A percentile compares a stretch with the other conserved stretches of the same genome.
Evolutionary conservation across 2,329 filamentous ascomycete genomes (phyloP).

Genomic region (Cercospora janseana): DNA sequence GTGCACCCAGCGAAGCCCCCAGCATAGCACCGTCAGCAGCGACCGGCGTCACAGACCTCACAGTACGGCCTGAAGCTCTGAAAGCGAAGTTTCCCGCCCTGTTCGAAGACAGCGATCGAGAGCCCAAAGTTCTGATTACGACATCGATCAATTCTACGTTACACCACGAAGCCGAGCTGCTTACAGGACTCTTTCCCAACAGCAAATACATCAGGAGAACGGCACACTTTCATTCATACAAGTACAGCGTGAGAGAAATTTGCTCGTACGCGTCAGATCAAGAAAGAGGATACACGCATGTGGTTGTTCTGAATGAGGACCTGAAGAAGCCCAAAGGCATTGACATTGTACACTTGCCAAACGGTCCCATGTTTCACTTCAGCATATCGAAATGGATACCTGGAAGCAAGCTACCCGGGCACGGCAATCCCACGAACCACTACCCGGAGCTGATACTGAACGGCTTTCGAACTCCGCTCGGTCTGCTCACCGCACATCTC

Average conservation of each 20-base stretch:
- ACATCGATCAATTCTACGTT: constrained; percentile 86
- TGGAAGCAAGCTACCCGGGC: constrained; percentile 80
- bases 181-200: constrained; percentile 80
- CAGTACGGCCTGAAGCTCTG: constrained; percentile 60
- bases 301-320: constrained; percentile 86
- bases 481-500: constrained; percentile 79
- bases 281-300: constrained; percentile 70
- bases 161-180: constrained; percentile 74
- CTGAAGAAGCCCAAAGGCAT: constrained; percentile 79
- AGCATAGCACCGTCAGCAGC: constrained; percentile 52
- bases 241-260: constrained; percentile 91
- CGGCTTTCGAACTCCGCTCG: constrained; percentile 90
- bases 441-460: constrained; percentile 88
- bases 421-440: constrained; percentile 86
- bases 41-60: constrained; percentile 61
- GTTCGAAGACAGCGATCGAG: constrained; percentile 51
- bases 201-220: constrained; percentile 79
- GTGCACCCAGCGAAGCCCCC: constrained; percentile 46
- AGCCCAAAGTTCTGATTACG: constrained; percentile 86
- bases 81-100: constrained; percentile 60
- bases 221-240: constrained; percentile 78
- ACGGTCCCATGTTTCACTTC: constrained; percentile 91
- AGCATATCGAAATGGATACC: constrained; percentile 86
- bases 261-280: constrained; percentile 73
- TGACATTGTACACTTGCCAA: constrained; percentile 78